Base-by-base conservation (phyloP, 148 eudicot species). In the Limonium bicolor region DNA sequence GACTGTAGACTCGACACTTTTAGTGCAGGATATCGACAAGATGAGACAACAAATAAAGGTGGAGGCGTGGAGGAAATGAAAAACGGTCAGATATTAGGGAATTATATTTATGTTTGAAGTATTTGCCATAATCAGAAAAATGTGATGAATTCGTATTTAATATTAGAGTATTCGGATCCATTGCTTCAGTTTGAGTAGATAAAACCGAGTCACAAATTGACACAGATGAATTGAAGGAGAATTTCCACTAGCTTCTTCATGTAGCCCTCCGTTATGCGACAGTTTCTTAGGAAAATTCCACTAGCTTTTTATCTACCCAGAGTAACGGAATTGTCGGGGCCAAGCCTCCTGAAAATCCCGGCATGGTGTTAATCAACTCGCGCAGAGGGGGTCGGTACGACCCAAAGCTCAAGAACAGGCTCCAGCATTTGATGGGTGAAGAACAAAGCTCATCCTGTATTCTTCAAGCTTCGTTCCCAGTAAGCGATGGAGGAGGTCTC, bases 331-430 rank as follows among this genome's bases (percentile, higher is more conserved):
- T 45, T 7, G 73, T 60, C 7, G 64, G 31, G 1, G 55, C 20
- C 0, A 37, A 63, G 26, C 28, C 73, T 2, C 55, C 72, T 0
- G 79, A 72, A 21, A 17, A 58, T 10, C 94, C 96, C 5, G 5
- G 80, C 28, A 70, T 83, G 1, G 96, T 88, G 2, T 88, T 83
- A 43, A 67, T 88, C 15, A 80, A 88, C 58, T 70, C 96, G 0
- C 62, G 58, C 31, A 88, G 96, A 36, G 96, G 96, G 14, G 96
- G 96, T 2, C 60, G 94, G 47, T 30, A 42, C 13, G 47, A 30
- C 47, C 47, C 29, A 27, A 30, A 42, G 10, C 47, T 42, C 16
- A 42, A 23, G 29, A 30, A 42, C 18, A 7, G 47, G 9, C 47
- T 42, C n/a, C 47, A 42, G 30, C 29, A 42, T 22, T 11, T 42